These are phyloP conservation scores for Solanum pimpinellifolium DNA, from an alignment of 257 asterid genomes.

Conservation along the genomic window DNA sequence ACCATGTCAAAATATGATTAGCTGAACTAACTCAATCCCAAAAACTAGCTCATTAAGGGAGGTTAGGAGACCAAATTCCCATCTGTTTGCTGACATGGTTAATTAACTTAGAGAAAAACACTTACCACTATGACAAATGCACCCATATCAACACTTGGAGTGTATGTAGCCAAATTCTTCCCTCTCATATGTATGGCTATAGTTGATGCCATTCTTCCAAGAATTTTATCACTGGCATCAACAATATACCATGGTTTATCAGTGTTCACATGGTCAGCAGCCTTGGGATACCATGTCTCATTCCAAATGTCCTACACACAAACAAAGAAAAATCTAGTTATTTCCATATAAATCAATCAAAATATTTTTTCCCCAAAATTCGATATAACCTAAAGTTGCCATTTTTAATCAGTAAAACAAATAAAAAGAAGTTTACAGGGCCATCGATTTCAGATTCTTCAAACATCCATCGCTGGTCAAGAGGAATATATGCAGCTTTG, in stretches of 20 bases:
- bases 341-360: background rate
- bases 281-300: constrained; percentile 94
- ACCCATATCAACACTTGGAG: constrained; percentile 99
- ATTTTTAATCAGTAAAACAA: no score
- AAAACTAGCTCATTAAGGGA: no score
- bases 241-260: constrained; percentile 81
- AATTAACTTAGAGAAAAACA: background rate
- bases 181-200: constrained; percentile 89
- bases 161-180: constrained; percentile 78
- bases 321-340: constrained; percentile 1
- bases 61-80: no score
- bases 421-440: constrained; percentile 27
- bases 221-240: constrained; percentile 85
- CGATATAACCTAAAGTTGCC: background rate
- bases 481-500: constrained; percentile 32
- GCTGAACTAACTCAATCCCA: no score
- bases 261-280: constrained; percentile 75
- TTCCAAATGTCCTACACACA: constrained; percentile 80
- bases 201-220: constrained; percentile 89
- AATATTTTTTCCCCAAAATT: background rate
- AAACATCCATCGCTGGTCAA: constrained; percentile 83
- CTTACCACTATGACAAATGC: constrained; percentile 88
- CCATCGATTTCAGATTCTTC: constrained; percentile 53
- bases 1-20: no score
- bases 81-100: no score